Evolutionary conservation across 2,329 filamentous ascomycete species (phyloP).

Genomic region (Aureobasidium leucospermi): DNA sequence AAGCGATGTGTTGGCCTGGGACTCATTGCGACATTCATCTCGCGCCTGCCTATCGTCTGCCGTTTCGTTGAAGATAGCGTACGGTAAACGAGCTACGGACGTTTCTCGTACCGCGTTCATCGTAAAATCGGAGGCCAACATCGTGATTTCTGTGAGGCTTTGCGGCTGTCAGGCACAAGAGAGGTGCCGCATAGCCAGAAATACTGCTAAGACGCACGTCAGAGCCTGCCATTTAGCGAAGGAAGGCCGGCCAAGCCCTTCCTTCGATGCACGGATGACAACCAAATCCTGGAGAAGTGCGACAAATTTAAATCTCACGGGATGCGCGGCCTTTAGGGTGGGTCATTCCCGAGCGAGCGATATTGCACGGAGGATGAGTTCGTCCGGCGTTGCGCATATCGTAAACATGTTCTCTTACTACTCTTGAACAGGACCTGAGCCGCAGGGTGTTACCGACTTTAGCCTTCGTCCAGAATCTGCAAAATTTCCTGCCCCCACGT

Average conservation of each 20-base stretch:
- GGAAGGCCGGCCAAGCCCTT: neutral
- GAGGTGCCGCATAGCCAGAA: neutral
- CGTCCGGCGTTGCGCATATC: neutral
- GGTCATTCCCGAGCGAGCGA: neutral
- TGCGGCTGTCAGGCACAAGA: neutral
- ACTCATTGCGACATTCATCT: constrained; percentile 11
- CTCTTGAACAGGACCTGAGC: neutral
- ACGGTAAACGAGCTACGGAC: neutral
- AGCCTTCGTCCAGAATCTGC: neutral
- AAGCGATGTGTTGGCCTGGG: neutral
- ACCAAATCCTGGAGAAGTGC: neutral
- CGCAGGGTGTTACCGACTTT: neutral
- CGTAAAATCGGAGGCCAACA: constrained; percentile 5
- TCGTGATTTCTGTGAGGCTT: neutral
- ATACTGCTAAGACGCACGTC: neutral
- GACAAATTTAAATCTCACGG: neutral
- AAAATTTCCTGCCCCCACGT: neutral
- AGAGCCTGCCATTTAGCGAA: neutral
- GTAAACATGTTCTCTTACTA: neutral
- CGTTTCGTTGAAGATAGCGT: constrained; percentile 10
- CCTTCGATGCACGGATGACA: constrained; percentile 6
- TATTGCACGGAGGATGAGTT: neutral
- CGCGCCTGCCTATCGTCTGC: constrained; percentile 5
- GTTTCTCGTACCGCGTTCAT: constrained; percentile 3
- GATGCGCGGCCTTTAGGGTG: neutral